These are phyloP conservation scores for Hanseniaspora meyeri DNA, from an alignment of 805 yeast species.

Conservation along the genomic window DNA sequence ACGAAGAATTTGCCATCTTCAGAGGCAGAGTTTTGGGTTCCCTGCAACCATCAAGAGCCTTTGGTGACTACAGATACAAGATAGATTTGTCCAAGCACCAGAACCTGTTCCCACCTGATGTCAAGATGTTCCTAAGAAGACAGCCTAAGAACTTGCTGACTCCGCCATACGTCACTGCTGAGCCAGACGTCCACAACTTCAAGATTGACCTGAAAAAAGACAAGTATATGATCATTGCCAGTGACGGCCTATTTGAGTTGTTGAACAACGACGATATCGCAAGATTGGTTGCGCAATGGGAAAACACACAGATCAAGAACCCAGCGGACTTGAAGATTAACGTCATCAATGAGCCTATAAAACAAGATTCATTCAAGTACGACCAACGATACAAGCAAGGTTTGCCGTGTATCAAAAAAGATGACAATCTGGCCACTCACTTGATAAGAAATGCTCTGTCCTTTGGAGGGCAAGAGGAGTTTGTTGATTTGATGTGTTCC, in stretches of 20 bases:
- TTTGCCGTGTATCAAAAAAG: constrained; percentile 42
- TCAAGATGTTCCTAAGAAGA: constrained; percentile 71
- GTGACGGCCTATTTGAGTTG: constrained; percentile 90
- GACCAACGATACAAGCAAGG: constrained; percentile 25
- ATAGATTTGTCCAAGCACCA: constrained; percentile 42
- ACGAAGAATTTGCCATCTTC: constrained; percentile 62
- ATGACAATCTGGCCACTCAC: constrained; percentile 84
- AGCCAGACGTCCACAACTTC: constrained; percentile 79
- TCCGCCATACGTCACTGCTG: constrained; percentile 97
- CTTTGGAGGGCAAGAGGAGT: constrained; percentile 78
- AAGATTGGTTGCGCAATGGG: constrained; percentile 83
- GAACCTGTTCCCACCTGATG: constrained; percentile 58
- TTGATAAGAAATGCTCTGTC: constrained; percentile 83
- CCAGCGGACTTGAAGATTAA: constrained; percentile 55
- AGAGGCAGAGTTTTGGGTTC: constrained; percentile 88
- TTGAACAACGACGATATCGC: constrained; percentile 85
- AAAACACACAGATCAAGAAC: neutral
- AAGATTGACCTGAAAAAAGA: constrained; percentile 56
- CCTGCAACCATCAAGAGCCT: constrained; percentile 89
- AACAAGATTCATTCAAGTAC: constrained; percentile 56
- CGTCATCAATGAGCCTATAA: constrained; percentile 42
- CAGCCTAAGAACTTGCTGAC: constrained; percentile 60
- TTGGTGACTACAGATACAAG: constrained; percentile 93
- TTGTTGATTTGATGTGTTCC: constrained; percentile 74
- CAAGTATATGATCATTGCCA: constrained; percentile 81